Evolutionary conservation across 371 early-diverging fungal genomes (phyloP), one percentile per base, ranked within the genome.

Genomic region (Blakeslea trispora): DNA sequence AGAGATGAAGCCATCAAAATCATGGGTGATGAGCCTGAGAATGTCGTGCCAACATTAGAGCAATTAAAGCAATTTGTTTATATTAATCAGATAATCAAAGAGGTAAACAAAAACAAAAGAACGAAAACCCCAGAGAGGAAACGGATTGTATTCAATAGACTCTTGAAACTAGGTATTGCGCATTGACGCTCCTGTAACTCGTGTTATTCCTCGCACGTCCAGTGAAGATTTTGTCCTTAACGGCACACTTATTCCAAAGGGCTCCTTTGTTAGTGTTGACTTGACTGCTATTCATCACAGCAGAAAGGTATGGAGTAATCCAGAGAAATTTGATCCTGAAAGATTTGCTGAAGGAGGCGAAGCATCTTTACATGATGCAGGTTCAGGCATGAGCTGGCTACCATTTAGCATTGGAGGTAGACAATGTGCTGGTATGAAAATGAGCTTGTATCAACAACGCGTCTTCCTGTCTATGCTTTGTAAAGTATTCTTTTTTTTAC

Each of bases 11-110:
- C 49, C 3, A 32, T 47, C 6, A 41, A 22, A 6, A 50, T 65
- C 0, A 32, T 62, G n/a, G 68, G 65, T 13, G 53, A 61, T 31
- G 48, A 45, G 1, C 50, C 50, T 0, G 21, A 17, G n/a, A 52
- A 58, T 44, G 28, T 50, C 3, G 5, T 50, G 1, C 79, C 75
- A 9, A 61, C 70, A 18, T 55, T 65, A 39, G 72, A 74, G 40
- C 68, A 81, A 53, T 53, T 72, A 14, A 47, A 56, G 10, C 53
- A 76, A 39, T 59, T 85, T 50, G 57, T 60, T n/a, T 81, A 81
- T 50, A 35, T 78, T n/a, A 73, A 77, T 50, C 62, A 62, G 50
- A 64, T 79, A 31, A 71, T 80, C 41, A 64, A 64, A 59, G 64
- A 59, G 50, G 57, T 57, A 63, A 43, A 18, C n/a, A 1, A 34